These are phyloP conservation scores for Russula earlei DNA, from an alignment of 768 basidiomycete species.

Conservation along the genomic window DNA sequence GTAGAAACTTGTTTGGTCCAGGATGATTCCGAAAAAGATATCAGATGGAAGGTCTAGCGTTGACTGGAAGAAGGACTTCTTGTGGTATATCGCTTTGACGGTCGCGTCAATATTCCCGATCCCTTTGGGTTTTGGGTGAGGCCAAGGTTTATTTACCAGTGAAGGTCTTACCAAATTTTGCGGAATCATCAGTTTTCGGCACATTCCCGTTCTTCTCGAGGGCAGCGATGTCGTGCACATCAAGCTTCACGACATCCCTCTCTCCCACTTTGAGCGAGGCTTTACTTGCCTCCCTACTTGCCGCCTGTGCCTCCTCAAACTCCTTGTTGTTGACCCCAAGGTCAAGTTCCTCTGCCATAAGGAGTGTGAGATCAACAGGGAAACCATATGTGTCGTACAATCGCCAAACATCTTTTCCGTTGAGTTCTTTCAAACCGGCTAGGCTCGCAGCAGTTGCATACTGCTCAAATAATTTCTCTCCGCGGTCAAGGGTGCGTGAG, in stretches of 20 bases:
- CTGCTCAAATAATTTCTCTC: slow-evolving; percentile 90
- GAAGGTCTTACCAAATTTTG: slow-evolving; percentile 70
- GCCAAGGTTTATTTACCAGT: neutral
- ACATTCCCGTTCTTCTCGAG: slow-evolving; percentile 71
- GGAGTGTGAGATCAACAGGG: slow-evolving; percentile 88
- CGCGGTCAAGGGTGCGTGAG: slow-evolving; percentile 92
- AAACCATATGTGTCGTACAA: slow-evolving; percentile 98
- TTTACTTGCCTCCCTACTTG: slow-evolving; percentile 88
- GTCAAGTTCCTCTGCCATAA: slow-evolving; percentile 94
- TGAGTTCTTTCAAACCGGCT: slow-evolving; percentile 54
- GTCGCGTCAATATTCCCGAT: slow-evolving; percentile 67
- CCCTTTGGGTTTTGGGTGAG: slow-evolving; percentile 34
- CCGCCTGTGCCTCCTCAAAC: slow-evolving; percentile 80
- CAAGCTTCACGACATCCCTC: slow-evolving; percentile 71
- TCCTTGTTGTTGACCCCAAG: slow-evolving; percentile 78
- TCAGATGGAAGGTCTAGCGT: slow-evolving; percentile 58
- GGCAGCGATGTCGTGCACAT: slow-evolving; percentile 87
- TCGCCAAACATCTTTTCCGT: slow-evolving; percentile 92
- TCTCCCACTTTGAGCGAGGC: slow-evolving; percentile 63
- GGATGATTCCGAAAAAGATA: slow-evolving; percentile 70
- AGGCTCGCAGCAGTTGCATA: slow-evolving; percentile 64
- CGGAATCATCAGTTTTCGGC: slow-evolving; percentile 86
- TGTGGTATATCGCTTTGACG: slow-evolving; percentile 79
- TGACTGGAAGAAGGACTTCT: slow-evolving; percentile 62
- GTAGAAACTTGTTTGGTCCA: slow-evolving; percentile 93